A percentile compares a stretch with the other conserved stretches of the same genome.
phyloP scores from a whole-genome alignment of 2,329 filamentous ascomycete genomes.

The Beauveria sp. region DNA sequence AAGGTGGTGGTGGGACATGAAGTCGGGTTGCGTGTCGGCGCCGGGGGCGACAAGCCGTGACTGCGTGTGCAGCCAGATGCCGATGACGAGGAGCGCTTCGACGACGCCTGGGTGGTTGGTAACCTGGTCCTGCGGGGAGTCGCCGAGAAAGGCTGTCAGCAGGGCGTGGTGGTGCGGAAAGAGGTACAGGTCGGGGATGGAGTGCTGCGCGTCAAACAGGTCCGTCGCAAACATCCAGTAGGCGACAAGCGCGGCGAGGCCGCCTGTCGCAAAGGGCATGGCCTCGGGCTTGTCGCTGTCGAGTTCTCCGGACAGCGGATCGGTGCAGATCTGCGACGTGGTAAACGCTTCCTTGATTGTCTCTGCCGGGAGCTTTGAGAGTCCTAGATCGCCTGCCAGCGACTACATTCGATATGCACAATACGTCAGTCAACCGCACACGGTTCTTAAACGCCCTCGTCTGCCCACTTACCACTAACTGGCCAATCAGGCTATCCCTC shows the following conservation, averaged over 20 bases:
- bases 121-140: constrained; percentile 42
- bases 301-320: constrained; percentile 39
- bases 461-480: constrained; percentile 51
- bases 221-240: constrained; percentile 57
- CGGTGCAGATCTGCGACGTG: constrained; percentile 31
- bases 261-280: constrained; percentile 51
- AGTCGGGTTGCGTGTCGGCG: constrained; percentile 32
- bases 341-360: constrained; percentile 40
- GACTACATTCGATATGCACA: constrained; percentile 28
- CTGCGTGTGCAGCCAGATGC: constrained; percentile 49
- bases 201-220: constrained; percentile 50
- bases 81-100: constrained; percentile 53
- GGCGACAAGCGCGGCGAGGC: constrained; percentile 50
- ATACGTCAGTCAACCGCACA: not conserved
- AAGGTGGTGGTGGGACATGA: constrained; percentile 54
- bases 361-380: constrained; percentile 37
- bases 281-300: constrained; percentile 40
- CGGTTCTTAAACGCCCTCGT: not conserved
- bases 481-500: constrained; percentile 60
- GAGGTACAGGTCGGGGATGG: constrained; percentile 45
- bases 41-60: constrained; percentile 32
- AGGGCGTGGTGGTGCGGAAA: constrained; percentile 54
- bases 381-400: constrained; percentile 54
- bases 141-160: constrained; percentile 44
- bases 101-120: constrained; percentile 44